Percentiles rank a stretch among this genome's conserved stretches.
Evolutionary conservation across 805 yeast genomes (phyloP).

Genomic region (Candida incommunis): DNA sequence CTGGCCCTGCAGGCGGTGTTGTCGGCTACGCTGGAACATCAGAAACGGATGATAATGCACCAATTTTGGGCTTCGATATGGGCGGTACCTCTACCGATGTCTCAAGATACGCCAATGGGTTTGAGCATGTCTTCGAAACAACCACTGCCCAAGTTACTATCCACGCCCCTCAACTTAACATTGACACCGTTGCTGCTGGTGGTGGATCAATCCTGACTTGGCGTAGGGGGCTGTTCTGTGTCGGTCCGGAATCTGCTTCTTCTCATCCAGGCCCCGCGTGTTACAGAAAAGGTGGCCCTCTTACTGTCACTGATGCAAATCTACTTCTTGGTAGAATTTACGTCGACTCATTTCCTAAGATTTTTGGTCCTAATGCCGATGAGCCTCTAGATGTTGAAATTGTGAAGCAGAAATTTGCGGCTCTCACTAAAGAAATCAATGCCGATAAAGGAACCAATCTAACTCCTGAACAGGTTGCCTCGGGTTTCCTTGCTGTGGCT

Average conservation of each 20-base stretch:
- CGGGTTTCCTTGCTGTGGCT: slow-evolving; percentile 72
- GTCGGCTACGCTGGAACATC: slow-evolving; percentile 87
- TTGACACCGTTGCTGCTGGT: slow-evolving; percentile 75
- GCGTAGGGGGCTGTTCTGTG: slow-evolving; percentile 60
- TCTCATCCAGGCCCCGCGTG: slow-evolving; percentile 89
- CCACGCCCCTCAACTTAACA: slow-evolving; percentile 74
- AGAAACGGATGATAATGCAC: slow-evolving; percentile 28
- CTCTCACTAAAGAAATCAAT: slow-evolving; percentile 45
- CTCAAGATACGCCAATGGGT: slow-evolving; percentile 52
- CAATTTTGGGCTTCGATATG: slow-evolving; percentile 76
- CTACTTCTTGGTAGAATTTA: slow-evolving; percentile 55
- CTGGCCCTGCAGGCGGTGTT: slow-evolving; percentile 98
- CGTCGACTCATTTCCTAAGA: slow-evolving; percentile 65
- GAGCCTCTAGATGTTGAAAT: slow-evolving; percentile 48
- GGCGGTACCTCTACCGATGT: slow-evolving; percentile 89
- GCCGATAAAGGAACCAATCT: slow-evolving; percentile 25
- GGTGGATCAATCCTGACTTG: slow-evolving; percentile 61
- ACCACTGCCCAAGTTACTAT: slow-evolving; percentile 73
- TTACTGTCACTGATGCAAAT: slow-evolving; percentile 80
- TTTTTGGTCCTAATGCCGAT: slow-evolving; percentile 71
- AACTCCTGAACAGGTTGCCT: slow-evolving; percentile 56
- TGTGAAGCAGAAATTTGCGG: slow-evolving; percentile 35
- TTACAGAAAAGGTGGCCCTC: slow-evolving; percentile 71
- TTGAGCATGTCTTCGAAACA: slow-evolving; percentile 72
- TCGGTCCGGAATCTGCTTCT: slow-evolving; percentile 79